Conservation (phyloP, 2,329 filamentous ascomycete genomes). For the Metarhizium robertsii region DNA sequence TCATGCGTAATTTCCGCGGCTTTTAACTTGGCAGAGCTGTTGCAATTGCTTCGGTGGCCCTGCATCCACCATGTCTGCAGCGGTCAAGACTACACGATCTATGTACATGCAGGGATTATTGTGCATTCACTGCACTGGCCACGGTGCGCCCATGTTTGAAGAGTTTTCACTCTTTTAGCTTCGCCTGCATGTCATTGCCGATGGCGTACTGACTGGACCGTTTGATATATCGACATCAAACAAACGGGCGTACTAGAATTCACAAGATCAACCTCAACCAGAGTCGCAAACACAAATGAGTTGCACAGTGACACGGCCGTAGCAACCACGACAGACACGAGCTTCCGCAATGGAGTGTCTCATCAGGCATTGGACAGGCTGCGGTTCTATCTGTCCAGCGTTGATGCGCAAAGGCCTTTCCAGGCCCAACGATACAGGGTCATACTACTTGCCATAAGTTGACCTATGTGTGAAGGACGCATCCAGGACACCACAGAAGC, state of each 20-base stretch:
- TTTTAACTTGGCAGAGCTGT: background rate
- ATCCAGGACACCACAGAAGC: background rate
- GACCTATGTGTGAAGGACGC: background rate
- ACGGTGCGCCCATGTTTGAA: background rate
- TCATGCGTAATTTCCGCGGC: background rate
- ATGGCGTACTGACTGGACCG: background rate
- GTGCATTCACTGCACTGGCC: background rate
- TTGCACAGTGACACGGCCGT: background rate
- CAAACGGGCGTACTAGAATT: background rate
- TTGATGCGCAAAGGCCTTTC: background rate
- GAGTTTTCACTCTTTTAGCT: background rate
- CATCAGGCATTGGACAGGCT: background rate
- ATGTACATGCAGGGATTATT: background rate
- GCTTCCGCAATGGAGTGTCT: background rate
- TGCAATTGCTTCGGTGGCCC: background rate
- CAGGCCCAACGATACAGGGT: background rate
- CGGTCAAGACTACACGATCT: background rate
- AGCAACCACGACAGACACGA: constrained; percentile 4
- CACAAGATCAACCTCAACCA: background rate
- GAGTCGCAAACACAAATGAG: background rate
- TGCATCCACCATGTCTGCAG: background rate
- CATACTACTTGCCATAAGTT: too few relatives aligned
- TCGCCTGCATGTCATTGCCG: background rate
- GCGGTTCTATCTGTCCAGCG: background rate
- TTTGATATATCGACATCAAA: background rate